These are phyloP conservation scores for Tritrichomonas musculus DNA, from an alignment of 208 protist genomes.

Conservation along the genomic window DNA sequence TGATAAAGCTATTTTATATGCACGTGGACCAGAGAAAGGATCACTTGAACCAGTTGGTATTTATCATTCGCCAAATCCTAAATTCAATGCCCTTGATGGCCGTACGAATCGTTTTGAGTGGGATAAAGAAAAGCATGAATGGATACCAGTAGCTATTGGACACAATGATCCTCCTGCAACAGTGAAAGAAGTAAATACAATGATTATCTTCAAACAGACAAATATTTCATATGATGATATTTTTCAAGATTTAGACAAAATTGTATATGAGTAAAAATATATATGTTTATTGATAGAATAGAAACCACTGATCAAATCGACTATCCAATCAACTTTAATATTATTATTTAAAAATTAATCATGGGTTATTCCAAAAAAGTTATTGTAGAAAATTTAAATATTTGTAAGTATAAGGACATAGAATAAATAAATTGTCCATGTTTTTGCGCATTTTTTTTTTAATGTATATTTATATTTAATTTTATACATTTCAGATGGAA, in stretches of 20 bases:
- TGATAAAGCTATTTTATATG: neutral
- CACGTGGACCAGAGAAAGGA: neutral
- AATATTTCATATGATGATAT: neutral
- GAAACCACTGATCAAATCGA: no score
- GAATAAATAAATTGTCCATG: no score
- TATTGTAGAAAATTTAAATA: no score
- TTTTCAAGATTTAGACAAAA: neutral
- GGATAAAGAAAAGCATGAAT: neutral
- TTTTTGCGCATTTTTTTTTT: no score
- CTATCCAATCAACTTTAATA: no score
- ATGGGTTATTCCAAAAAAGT: no score
- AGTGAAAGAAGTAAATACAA: neutral
- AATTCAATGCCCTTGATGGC: neutral
- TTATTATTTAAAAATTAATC: no score
- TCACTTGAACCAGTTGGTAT: neutral
- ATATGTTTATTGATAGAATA: no score
- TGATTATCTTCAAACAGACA: neutral
- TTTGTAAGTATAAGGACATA: no score
- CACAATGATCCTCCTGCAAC: neutral
- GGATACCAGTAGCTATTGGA: neutral
- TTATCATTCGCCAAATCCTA: neutral
- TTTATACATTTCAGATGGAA: no score
- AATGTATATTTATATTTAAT: no score
- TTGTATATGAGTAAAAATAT: neutral
- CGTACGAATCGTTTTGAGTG: neutral